Evolutionary conservation across 371 early-diverging fungal genomes (phyloP), one percentile per base, ranked within the genome.

Genomic region (Circinella minor): DNA sequence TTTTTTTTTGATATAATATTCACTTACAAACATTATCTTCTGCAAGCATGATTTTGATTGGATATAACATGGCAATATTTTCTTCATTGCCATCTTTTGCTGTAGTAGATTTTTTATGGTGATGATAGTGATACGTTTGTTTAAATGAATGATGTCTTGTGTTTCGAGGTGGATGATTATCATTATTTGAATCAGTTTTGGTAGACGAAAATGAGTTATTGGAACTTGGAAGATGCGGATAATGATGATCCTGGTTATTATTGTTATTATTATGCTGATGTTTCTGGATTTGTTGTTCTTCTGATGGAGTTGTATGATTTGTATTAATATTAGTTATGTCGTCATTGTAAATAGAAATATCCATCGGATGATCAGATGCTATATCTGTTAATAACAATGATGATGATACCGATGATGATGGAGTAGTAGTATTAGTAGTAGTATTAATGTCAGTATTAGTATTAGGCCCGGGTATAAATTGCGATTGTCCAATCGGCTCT

Each of bases 21-120:
- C 15, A 71, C 78, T 74, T 77, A 82, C 80, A 77, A 60, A 84
- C 76, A 68, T 84, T 84, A 66, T 84, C 84, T 71, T 84, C 84
- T 3, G 84, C 84, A n/a, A 84, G 63, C 55, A 84, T 48, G 36
- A 84, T 84, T 17, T 77, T 75, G 43, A 81, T 66, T 11, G 81
- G 84, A 61, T 81, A 75, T 38, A 71, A 11, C 65, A 75, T 69
- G 4, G 81, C 80, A 11, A 81, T 49, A 55, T 78, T 81, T 62
- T 83, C 84, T 60, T 83, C 84, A 46, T 76, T 69, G 36, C 59
- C 68, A 36, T 57, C 57, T 17, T 7, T 34, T 36, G 71, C 48
- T 27, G 71, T 57, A 27, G 27, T 27, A 36, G 74, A 63, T 51
- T 79, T 77, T 62, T 76, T 48, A 20, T 66, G 61, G 63, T 67